A percentile compares a stretch with the other conserved stretches of the same genome.
Conservation (phyloP, 345 rosid species). For the Eucalyptus sp. region DNA sequence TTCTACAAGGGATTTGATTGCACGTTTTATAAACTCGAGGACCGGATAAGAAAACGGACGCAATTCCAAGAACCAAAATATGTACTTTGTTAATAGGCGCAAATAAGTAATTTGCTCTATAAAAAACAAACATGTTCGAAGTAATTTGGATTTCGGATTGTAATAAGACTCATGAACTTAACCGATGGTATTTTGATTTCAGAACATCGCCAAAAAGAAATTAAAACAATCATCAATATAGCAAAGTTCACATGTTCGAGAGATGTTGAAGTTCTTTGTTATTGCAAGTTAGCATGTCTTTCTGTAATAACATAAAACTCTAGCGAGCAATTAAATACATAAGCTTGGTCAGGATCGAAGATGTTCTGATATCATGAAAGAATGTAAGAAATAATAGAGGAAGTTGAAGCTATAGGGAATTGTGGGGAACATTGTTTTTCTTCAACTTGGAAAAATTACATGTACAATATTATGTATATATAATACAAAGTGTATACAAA, state of each 20-base stretch:
- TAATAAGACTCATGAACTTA: background rate
- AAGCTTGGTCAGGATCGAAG: accelerated
- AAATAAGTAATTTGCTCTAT: background rate
- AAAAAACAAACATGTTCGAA: too few relatives aligned
- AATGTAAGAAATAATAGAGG: accelerated
- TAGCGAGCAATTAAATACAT: accelerated
- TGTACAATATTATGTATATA: too few relatives aligned
- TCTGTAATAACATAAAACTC: too few relatives aligned
- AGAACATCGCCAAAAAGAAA: too few relatives aligned
- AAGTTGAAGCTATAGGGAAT: background rate
- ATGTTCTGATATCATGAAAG: accelerated
- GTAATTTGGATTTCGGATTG: background rate
- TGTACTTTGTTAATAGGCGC: accelerated
- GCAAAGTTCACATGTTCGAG: background rate
- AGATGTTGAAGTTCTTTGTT: background rate
- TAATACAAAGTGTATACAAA: too few relatives aligned
- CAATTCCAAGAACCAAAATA: background rate
- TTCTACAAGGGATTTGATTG: background rate
- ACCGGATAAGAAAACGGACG: accelerated
- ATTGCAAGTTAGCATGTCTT: accelerated
- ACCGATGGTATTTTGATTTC: too few relatives aligned
- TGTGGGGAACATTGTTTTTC: background rate
- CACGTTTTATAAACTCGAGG: background rate
- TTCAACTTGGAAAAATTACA: background rate
- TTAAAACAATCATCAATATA: too few relatives aligned